Evolutionary conservation across 805 yeast genomes (phyloP).

Genomic region (Ascoidea rubescens): DNA sequence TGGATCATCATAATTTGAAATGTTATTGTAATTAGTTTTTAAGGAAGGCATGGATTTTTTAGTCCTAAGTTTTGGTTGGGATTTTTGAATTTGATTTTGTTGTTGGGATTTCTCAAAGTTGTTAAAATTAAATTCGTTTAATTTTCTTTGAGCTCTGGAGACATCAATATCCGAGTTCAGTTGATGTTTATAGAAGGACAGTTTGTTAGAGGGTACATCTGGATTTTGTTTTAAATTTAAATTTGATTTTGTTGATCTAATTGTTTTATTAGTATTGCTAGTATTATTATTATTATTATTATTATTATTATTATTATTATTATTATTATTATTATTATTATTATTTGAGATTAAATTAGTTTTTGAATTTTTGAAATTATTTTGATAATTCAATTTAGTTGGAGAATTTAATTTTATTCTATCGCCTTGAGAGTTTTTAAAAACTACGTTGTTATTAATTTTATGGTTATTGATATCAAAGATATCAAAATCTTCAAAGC

Average conservation of each 20-base stretch:
- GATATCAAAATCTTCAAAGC: no score
- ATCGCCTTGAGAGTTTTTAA: neutral
- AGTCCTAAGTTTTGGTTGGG: neutral
- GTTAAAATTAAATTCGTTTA: neutral
- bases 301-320: no score
- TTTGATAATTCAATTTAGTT: neutral
- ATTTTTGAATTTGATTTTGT: neutral
- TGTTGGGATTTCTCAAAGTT: neutral
- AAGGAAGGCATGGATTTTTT: neutral
- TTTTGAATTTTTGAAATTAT: neutral
- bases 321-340: no score
- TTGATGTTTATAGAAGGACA: conserved; percentile 1
- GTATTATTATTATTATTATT: no score
- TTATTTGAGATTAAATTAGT: neutral
- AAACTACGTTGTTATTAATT: conserved; percentile 2
- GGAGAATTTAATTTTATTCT: neutral
- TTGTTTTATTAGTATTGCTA: neutral
- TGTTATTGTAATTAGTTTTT: neutral
- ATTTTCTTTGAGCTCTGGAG: neutral
- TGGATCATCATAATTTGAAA: neutral
- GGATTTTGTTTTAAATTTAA: no score
- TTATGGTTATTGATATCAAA: neutral
- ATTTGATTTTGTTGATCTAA: neutral
- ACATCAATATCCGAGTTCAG: neutral
- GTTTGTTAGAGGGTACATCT: no score